Percentiles rank a stretch among this genome's conserved stretches.
phyloP scores from a whole-genome alignment of 169 alveolate species.

The Theileria equi region DNA sequence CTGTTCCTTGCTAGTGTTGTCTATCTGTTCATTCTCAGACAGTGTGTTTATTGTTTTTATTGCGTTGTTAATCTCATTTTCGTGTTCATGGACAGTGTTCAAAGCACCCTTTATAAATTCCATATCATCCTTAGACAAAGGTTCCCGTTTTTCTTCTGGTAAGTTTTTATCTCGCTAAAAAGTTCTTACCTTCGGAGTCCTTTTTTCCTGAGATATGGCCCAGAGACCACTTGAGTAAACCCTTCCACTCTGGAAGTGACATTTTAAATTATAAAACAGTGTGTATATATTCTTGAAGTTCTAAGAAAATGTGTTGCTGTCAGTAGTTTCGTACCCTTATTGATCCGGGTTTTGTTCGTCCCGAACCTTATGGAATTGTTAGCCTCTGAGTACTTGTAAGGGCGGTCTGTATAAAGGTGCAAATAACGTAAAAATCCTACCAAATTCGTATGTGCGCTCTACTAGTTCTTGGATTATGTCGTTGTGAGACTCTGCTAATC shows the following conservation, averaged over 20 bases:
- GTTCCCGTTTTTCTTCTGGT: conserved; percentile 7
- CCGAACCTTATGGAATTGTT: conserved; percentile 45
- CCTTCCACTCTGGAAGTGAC: conserved; percentile 65
- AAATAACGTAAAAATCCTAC: conserved; percentile 7
- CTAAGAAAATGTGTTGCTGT: neutral
- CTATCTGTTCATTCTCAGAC: neutral
- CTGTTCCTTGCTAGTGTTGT: neutral
- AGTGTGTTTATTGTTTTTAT: conserved; percentile 12
- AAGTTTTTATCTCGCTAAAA: neutral
- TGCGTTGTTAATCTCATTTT: conserved; percentile 41
- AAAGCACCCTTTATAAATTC: conserved; percentile 56
- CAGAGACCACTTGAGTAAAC: conserved; percentile 60
- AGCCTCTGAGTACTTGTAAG: conserved; percentile 63
- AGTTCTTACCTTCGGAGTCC: conserved; percentile 30
- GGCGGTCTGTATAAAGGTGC: conserved; percentile 25
- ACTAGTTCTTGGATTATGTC: conserved; percentile 57
- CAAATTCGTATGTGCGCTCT: conserved; percentile 40
- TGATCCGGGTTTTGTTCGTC: conserved; percentile 10
- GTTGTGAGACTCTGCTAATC: conserved; percentile 48
- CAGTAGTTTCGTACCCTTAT: conserved; percentile 25
- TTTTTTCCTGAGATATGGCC: conserved; percentile 18
- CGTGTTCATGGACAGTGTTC: conserved; percentile 57
- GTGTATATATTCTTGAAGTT: neutral
- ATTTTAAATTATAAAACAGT: neutral
- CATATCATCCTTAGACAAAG: conserved; percentile 57